phyloP scores from a whole-genome alignment of 805 yeast genomes.

The Yamadazyma phyllophila region DNA sequence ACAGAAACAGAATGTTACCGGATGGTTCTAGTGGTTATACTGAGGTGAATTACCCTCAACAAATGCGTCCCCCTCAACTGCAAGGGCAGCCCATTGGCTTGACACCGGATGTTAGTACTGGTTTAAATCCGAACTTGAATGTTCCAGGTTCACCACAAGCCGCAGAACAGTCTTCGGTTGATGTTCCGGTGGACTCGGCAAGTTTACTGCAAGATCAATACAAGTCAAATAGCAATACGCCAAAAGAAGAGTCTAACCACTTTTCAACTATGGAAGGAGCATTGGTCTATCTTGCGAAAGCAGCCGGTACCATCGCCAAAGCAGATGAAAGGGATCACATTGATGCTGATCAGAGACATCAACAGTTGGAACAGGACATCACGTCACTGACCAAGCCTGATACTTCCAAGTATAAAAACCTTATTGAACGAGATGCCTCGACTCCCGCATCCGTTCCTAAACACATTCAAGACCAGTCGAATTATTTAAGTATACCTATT shows the following conservation, averaged over 20 bases:
- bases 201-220: not conserved
- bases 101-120: no score
- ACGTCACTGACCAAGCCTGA: not conserved
- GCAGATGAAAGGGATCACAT: conserved; percentile 65
- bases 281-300: conserved; percentile 68
- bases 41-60: no score
- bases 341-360: conserved; percentile 50
- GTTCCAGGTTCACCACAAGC: no score
- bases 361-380: conserved; percentile 38
- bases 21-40: no score
- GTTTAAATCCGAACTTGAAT: no score
- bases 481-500: conserved; percentile 15
- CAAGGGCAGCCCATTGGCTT: no score
- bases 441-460: conserved; percentile 10
- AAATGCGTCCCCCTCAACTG: no score
- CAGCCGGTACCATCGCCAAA: conserved; percentile 73
- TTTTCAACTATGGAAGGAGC: conserved; percentile 57
- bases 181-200: not conserved
- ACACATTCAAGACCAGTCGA: conserved; percentile 17
- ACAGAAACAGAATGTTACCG: no score
- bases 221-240: not conserved
- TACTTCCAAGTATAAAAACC: conserved; percentile 5
- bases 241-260: conserved; percentile 17
- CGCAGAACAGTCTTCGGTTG: not conserved
- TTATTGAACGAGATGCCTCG: not conserved